These are phyloP conservation scores for Capsicum pubescens DNA, from an alignment of 257 asterid species.

Conservation along the genomic window DNA sequence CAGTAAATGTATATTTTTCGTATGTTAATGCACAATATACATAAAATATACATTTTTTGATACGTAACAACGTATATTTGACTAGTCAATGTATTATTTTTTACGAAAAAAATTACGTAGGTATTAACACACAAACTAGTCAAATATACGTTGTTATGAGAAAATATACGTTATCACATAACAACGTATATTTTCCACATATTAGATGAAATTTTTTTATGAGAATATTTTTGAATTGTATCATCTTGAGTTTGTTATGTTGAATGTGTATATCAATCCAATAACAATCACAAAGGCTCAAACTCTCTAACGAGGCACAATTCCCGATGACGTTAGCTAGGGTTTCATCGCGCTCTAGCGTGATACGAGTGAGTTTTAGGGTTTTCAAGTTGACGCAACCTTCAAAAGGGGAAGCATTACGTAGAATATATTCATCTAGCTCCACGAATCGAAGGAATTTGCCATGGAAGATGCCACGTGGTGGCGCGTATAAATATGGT, in stretches of 20 bases:
- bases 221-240: background rate
- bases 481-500: background rate
- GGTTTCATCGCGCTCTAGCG: background rate
- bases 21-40: no score
- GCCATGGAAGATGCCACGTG: background rate
- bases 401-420: background rate
- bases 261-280: background rate
- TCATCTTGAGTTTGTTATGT: background rate
- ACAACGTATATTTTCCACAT: background rate
- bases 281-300: background rate
- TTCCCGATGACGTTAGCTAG: background rate
- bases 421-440: background rate
- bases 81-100: no score
- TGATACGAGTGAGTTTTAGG: background rate
- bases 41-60: no score
- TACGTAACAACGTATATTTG: no score
- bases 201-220: background rate
- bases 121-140: no score
- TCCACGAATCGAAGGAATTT: background rate
- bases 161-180: no score
- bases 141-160: no score
- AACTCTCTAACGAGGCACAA: background rate
- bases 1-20: no score
- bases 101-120: no score
- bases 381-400: background rate